These are phyloP conservation scores for Debaryomyces subglobosus DNA, from an alignment of 1,139 yeast species.

Conservation along the genomic window DNA sequence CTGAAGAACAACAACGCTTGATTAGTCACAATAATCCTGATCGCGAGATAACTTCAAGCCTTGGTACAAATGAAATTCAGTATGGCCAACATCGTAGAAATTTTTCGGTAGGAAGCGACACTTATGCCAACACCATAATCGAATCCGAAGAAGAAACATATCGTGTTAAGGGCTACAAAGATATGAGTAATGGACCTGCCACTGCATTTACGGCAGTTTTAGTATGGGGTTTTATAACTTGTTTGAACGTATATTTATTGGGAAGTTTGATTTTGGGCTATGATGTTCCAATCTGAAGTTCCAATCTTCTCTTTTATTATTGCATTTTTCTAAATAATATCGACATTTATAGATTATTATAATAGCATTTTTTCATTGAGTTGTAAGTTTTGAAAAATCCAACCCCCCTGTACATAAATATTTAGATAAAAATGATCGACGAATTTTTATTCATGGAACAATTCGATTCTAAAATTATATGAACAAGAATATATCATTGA, in stretches of 20 bases:
- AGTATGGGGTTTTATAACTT: slow-evolving; percentile 56
- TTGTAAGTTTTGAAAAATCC: background rate
- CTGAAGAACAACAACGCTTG: slow-evolving; percentile 23
- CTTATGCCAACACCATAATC: slow-evolving; percentile 9
- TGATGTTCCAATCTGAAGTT: slow-evolving; percentile 37
- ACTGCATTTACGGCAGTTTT: slow-evolving; percentile 48
- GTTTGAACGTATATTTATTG: slow-evolving; percentile 54
- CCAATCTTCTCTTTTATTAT: background rate
- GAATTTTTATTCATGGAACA: slow-evolving; percentile 2
- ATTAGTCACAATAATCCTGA: slow-evolving; percentile 8
- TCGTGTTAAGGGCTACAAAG: slow-evolving; percentile 43
- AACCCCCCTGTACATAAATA: slow-evolving; percentile 3
- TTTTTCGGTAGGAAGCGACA: background rate
- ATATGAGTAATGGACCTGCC: slow-evolving; percentile 55
- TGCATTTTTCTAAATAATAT: slow-evolving; percentile 3
- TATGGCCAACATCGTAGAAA: slow-evolving; percentile 1
- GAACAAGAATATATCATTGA: background rate
- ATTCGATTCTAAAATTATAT: background rate
- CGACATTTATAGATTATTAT: slow-evolving; percentile 5
- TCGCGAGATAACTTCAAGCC: background rate
- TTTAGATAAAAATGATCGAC: slow-evolving; percentile 1
- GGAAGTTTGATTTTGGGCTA: slow-evolving; percentile 50
- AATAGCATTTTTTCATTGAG: slow-evolving; percentile 1
- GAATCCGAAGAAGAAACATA: slow-evolving; percentile 14
- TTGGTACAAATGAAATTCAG: background rate